Percentiles rank a stretch among this genome's conserved stretches.
Conservation (phyloP, 2,329 filamentous ascomycete genomes). For the Zasmidium citrigriseum region DNA sequence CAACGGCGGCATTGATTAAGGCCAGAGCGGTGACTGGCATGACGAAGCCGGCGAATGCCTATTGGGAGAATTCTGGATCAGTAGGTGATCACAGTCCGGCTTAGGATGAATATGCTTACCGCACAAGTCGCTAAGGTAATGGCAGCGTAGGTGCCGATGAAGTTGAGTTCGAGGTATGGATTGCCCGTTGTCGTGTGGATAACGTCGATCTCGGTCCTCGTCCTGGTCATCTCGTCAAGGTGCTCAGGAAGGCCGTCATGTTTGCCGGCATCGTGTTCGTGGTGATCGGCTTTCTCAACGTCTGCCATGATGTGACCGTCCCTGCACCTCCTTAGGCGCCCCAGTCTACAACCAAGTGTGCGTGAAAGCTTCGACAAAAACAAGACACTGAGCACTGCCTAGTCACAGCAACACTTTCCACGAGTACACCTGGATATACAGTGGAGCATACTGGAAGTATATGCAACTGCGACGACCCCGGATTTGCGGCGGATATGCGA, state of each 20-base stretch:
- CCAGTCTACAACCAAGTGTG: too few relatives aligned
- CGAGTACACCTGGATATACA: too few relatives aligned
- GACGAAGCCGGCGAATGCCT: not conserved
- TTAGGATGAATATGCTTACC: too few relatives aligned
- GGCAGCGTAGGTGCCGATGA: constrained; percentile 4
- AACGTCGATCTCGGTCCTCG: not conserved
- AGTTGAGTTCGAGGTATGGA: constrained; percentile 1
- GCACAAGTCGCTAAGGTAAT: not conserved
- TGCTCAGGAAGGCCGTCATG: not conserved
- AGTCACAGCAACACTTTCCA: too few relatives aligned
- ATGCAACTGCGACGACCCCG: too few relatives aligned
- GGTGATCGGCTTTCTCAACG: not conserved
- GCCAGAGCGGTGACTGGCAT: not conserved
- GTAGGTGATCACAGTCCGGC: too few relatives aligned
- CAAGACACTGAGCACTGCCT: too few relatives aligned
- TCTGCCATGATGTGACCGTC: not conserved
- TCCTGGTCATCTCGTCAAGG: not conserved
- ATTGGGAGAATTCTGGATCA: too few relatives aligned
- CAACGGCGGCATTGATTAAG: not conserved
- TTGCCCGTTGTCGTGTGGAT: not conserved
- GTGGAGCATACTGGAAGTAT: too few relatives aligned
- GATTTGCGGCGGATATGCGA: too few relatives aligned
- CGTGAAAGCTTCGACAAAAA: too few relatives aligned
- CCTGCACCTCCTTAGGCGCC: too few relatives aligned
- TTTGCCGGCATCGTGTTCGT: not conserved